Evolutionary conservation across 2,329 filamentous ascomycete species (phyloP).

Genomic region (Aspergillus floridensis): DNA sequence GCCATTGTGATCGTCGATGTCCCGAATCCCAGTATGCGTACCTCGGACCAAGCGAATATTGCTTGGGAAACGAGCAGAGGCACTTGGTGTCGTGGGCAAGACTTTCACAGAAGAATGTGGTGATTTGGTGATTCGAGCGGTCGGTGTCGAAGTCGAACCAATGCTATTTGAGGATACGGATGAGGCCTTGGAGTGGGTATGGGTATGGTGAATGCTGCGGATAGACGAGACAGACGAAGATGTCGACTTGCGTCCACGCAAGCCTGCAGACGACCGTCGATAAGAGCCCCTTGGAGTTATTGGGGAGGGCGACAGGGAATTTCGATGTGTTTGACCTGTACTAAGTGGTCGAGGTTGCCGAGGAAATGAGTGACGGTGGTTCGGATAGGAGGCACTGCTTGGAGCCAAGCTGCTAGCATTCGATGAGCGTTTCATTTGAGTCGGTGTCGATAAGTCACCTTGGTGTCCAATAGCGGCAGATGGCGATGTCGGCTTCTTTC

Average conservation of each 20-base stretch:
- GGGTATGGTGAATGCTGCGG: constrained; percentile 83
- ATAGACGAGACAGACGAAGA: constrained; percentile 93
- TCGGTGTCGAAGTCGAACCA: constrained; percentile 65
- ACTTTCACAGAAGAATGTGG: constrained; percentile 93
- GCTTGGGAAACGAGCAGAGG: constrained; percentile 69
- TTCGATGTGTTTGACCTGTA: constrained; percentile 51
- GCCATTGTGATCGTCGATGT: constrained; percentile 24
- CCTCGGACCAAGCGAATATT: constrained; percentile 79
- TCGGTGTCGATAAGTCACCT: constrained; percentile 34
- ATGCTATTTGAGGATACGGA: constrained; percentile 83
- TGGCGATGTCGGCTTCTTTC: constrained; percentile 26
- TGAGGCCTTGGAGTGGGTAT: constrained; percentile 89
- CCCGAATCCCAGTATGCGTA: constrained; percentile 26
- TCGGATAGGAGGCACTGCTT: constrained; percentile 43
- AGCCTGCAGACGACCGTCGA: constrained; percentile 75
- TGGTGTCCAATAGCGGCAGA: constrained; percentile 25
- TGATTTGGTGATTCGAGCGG: constrained; percentile 65
- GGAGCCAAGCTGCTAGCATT: constrained; percentile 43
- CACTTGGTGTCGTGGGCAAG: constrained; percentile 82
- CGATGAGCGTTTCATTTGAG: constrained; percentile 41
- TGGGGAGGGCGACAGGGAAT: constrained; percentile 81
- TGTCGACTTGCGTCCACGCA: constrained; percentile 90
- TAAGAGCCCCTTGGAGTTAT: constrained; percentile 85
- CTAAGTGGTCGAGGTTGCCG: constrained; percentile 38
- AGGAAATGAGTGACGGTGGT: constrained; percentile 42